Conservation (phyloP, 805 yeast species). For the Candida odintsovae region DNA sequence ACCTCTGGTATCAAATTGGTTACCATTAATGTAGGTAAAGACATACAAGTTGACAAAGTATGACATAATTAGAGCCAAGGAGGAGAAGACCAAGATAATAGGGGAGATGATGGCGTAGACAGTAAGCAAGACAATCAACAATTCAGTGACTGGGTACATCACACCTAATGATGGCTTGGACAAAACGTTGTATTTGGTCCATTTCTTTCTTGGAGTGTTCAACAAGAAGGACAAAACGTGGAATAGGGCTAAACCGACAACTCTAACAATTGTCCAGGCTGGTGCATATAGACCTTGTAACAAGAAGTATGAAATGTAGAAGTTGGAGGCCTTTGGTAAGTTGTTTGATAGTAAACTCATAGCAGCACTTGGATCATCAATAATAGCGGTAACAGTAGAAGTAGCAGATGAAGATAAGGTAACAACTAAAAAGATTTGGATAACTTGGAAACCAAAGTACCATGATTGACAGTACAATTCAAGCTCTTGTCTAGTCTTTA, state of each 20-base stretch:
- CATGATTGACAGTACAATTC: constrained; percentile 84
- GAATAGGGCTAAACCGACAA: constrained; percentile 66
- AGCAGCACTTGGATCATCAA: constrained; percentile 51
- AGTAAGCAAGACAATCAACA: constrained; percentile 66
- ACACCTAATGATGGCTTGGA: constrained; percentile 76
- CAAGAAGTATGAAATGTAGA: constrained; percentile 77
- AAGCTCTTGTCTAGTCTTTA: constrained; percentile 61
- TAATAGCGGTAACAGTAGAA: constrained; percentile 56
- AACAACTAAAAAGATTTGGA: constrained; percentile 66
- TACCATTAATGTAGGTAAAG: constrained; percentile 56
- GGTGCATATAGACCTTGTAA: constrained; percentile 77
- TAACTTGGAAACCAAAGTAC: constrained; percentile 83
- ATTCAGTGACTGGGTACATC: constrained; percentile 70
- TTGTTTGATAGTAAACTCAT: constrained; percentile 58
- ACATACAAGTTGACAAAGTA: constrained; percentile 61
- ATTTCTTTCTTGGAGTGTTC: constrained; percentile 86
- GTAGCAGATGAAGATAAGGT: constrained; percentile 70
- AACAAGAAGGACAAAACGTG: constrained; percentile 73
- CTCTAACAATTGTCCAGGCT: constrained; percentile 70
- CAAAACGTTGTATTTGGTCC: constrained; percentile 67
- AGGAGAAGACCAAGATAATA: constrained; percentile 60
- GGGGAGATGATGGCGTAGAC: constrained; percentile 80
- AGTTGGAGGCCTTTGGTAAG: constrained; percentile 71
- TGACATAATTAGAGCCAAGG: constrained; percentile 48
- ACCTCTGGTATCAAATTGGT: constrained; percentile 58